Conservation (phyloP, 352 stramenopile species). For the Globisporangium megalacanthum region DNA sequence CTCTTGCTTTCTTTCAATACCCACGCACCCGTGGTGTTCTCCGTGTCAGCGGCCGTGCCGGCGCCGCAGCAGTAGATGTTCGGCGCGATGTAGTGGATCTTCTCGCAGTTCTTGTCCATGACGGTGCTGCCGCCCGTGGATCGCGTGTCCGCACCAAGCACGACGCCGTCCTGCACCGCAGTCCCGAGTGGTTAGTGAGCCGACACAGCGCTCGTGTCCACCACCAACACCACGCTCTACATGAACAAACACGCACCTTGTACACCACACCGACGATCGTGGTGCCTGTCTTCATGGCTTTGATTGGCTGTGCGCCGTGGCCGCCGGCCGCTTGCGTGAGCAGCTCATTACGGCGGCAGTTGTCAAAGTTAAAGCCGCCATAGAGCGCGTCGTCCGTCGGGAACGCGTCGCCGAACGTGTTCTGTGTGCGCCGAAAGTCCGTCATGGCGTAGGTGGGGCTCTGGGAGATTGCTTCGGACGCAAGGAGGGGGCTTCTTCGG, state of each 20-base stretch:
- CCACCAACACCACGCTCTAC: background rate
- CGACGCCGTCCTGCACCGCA: slow-evolving; percentile 85
- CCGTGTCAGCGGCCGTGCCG: slow-evolving; percentile 96
- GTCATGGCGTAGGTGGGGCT: slow-evolving; percentile 33
- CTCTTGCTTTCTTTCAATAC: no score
- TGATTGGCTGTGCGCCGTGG: slow-evolving; percentile 49
- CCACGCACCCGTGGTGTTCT: slow-evolving; percentile 78
- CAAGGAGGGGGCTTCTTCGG: background rate
- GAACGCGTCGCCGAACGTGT: slow-evolving; percentile 72
- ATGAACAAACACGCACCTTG: slow-evolving; percentile 38
- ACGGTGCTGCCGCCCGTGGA: slow-evolving; percentile 94
- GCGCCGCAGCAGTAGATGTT: slow-evolving; percentile 99
- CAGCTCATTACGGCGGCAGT: slow-evolving; percentile 90
- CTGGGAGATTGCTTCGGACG: background rate
- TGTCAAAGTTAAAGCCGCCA: slow-evolving; percentile 92
- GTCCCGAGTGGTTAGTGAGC: background rate
- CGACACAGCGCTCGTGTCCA: no score
- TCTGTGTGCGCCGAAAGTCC: slow-evolving; percentile 79
- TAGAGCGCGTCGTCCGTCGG: slow-evolving; percentile 45
- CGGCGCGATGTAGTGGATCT: slow-evolving; percentile 99
- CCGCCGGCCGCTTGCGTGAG: slow-evolving; percentile 30
- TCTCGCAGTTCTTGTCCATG: slow-evolving; percentile 99
- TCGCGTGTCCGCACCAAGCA: slow-evolving; percentile 97
- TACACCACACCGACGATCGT: slow-evolving; percentile 97
- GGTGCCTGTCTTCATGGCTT: slow-evolving; percentile 93